Percentiles rank a stretch among this genome's conserved stretches.
These are phyloP conservation scores for Diutina siamensis DNA, from an alignment of 1,139 yeast species.

Conservation along the genomic window DNA sequence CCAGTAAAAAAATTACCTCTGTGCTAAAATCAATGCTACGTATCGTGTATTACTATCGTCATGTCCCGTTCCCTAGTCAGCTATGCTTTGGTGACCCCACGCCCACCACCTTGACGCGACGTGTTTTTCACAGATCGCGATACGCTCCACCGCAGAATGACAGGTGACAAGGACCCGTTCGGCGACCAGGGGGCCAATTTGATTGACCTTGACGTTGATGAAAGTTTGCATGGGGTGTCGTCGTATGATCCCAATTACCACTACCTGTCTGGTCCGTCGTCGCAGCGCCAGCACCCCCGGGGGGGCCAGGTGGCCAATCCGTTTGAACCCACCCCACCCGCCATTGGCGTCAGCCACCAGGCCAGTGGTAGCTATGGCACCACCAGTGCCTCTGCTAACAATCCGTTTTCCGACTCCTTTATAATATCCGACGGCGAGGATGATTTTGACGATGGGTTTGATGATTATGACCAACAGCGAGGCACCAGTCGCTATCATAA, in stretches of 20 bases:
- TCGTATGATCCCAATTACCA: slow-evolving; percentile 1
- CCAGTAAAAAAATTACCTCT: no score
- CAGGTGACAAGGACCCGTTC: slow-evolving; percentile 1
- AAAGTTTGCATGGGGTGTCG: background rate
- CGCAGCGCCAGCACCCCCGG: no score
- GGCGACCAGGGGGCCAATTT: slow-evolving; percentile 1
- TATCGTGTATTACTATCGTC: no score
- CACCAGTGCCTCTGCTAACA: background rate
- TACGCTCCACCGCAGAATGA: background rate
- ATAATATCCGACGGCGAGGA: slow-evolving; percentile 5
- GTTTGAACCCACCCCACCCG: no score
- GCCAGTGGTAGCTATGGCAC: no score
- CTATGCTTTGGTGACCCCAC: no score
- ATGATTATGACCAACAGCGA: background rate
- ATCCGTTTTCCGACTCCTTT: slow-evolving; percentile 3
- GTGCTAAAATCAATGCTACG: no score
- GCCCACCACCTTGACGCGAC: no score
- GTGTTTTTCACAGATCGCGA: background rate
- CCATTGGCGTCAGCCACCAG: no score
- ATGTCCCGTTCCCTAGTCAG: no score
- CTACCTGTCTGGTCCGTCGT: no score
- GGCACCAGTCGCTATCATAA: background rate
- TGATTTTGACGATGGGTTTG: background rate
- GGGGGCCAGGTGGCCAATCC: background rate
- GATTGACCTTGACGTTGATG: background rate